Base-by-base conservation (phyloP, 1,139 yeast species). In the Pichia sp. region DNA sequence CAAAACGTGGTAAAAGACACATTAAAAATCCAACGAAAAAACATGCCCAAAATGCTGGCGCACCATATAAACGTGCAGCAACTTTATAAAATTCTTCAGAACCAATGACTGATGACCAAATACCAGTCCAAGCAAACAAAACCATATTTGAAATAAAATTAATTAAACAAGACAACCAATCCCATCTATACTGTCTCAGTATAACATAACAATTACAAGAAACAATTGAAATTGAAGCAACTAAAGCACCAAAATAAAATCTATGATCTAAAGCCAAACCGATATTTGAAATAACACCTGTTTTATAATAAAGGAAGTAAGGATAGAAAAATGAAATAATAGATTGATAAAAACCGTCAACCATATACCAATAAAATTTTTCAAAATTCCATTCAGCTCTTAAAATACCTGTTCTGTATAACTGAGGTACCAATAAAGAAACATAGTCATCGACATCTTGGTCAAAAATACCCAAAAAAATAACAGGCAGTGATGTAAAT, bases 151-250 rank as follows among this genome's bases (percentile, higher is more conserved):
- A 85, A 37, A 90, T 59, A 9, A 68, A 67, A 47, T 79, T 76
- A 57, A 87, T 73, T 44, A 85, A 60, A 22, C 73, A 56, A 4
- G 90, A 78, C 45, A 87, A 68, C 95, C 95, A 87, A 66, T 92
- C 98, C 98, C 98, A 92, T 60, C 95, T 75, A 61, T 80, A 80
- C 65, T 87, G 95, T 61, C 89, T 95, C 54, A 84, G 65, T 57
- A 87, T 60, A 42, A 92, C 81, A 67, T 84, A 90, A 12, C 79
- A 55, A 63, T 92, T 87, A 66, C 96, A 87, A 10, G 95, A 70
- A 47, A 84, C 69, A 50, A 86, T 87, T 4, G 95, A 76, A 55
- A 90, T 83, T 29, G 86, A 73, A 6, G 94, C 84, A 35, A 86
- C 95, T 44, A 78, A 71, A 10, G 84, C 71, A 61, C 97, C 98